These are phyloP conservation scores for Fusarium sublunatum DNA, from an alignment of 2,329 filamentous ascomycete species.

Conservation along the genomic window DNA sequence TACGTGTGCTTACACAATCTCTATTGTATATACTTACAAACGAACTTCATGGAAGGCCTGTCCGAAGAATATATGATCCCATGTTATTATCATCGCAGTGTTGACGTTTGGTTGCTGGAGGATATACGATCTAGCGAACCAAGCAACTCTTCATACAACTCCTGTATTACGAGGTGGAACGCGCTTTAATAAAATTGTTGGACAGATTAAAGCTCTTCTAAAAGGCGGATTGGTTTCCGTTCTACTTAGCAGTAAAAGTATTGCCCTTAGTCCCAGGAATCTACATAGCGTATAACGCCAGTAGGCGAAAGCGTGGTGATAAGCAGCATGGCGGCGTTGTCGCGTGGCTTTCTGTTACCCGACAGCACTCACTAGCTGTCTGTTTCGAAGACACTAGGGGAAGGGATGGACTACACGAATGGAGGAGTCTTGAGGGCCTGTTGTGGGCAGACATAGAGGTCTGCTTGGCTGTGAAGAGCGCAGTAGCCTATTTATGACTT, in stretches of 20 bases:
- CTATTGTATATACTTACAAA: too few species aligned
- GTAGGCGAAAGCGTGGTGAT: constrained; percentile 35
- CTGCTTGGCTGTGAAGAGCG: constrained; percentile 36
- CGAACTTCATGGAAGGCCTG: too few species aligned
- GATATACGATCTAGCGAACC: too few species aligned
- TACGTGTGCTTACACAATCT: too few species aligned
- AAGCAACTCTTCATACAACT: too few species aligned
- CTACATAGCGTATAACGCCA: constrained; percentile 36
- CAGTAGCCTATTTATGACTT: constrained; percentile 31
- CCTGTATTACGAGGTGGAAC: constrained; percentile 14
- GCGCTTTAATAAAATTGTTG: constrained; percentile 48
- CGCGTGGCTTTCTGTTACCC: constrained; percentile 45
- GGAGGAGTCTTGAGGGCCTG: constrained; percentile 29
- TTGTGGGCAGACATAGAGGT: constrained; percentile 35
- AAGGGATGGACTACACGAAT: constrained; percentile 44
- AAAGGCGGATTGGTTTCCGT: constrained; percentile 51
- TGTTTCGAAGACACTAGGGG: constrained; percentile 27
- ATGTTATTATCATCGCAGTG: too few species aligned
- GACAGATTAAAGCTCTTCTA: constrained; percentile 51
- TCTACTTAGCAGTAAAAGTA: constrained; percentile 47
- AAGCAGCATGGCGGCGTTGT: constrained; percentile 44
- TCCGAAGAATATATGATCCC: too few species aligned
- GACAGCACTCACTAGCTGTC: constrained; percentile 45
- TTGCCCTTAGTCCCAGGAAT: constrained; percentile 43
- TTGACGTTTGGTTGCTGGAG: too few species aligned